Evolutionary conservation across 352 stramenopile species (phyloP).

Genomic region (Phytophthora fragariaefolia): DNA sequence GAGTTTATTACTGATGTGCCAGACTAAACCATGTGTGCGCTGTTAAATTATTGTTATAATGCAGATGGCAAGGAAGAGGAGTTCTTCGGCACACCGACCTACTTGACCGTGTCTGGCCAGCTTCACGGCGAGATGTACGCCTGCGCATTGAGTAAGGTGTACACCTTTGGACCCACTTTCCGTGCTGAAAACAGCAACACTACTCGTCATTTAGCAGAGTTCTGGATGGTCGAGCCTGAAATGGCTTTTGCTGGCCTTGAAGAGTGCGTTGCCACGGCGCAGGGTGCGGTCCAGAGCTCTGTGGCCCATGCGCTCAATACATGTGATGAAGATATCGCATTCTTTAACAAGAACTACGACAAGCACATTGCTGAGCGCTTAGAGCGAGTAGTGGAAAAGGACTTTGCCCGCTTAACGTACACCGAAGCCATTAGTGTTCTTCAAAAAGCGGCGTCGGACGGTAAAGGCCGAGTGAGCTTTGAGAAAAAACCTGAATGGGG

Average conservation of each 20-base stretch:
- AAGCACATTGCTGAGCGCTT: constrained; percentile 86
- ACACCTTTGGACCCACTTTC: constrained; percentile 99
- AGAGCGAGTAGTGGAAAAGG: constrained; percentile 73
- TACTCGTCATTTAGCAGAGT: constrained; percentile 96
- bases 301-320: constrained; percentile 83
- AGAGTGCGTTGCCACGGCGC: constrained; percentile 94
- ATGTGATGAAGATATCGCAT: constrained; percentile 92
- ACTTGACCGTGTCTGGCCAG: constrained; percentile 92
- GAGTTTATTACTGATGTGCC: no score
- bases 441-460: constrained; percentile 63
- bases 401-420: constrained; percentile 96
- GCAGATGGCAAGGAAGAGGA: constrained; percentile 86
- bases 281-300: constrained; percentile 92
- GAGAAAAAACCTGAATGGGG: constrained; percentile 90
- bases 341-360: constrained; percentile 94
- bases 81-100: constrained; percentile 95
- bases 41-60: neutral
- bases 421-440: constrained; percentile 95
- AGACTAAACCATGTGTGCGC: no score
- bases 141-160: constrained; percentile 97
- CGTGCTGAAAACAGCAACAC: constrained; percentile 99
- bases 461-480: constrained; percentile 67
- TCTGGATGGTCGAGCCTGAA: constrained; percentile 98
- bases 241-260: constrained; percentile 84
- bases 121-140: constrained; percentile 97